Percentiles rank a stretch among this genome's conserved stretches.
Evolutionary conservation across 768 basidiomycete species (phyloP).

Genomic region (Favolaschia claudopus): DNA sequence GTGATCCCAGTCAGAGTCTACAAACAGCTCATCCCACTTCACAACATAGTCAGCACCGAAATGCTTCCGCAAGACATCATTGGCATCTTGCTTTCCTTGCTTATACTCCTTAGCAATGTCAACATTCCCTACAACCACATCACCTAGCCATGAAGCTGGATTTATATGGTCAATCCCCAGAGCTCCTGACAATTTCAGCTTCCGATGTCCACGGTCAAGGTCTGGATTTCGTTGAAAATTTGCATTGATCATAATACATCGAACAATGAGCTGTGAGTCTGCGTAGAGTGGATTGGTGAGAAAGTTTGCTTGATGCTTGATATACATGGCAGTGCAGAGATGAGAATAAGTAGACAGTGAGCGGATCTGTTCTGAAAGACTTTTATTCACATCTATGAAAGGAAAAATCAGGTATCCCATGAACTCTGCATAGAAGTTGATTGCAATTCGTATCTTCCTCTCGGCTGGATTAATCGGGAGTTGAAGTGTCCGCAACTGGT

Average conservation of each 20-base stretch:
- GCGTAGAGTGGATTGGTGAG: constrained; percentile 32
- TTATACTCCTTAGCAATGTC: constrained; percentile 15
- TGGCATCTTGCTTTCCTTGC: constrained; percentile 11
- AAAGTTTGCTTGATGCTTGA: constrained; percentile 19
- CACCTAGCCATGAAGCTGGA: constrained; percentile 30
- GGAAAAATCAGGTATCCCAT: neutral
- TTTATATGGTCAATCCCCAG: constrained; percentile 35
- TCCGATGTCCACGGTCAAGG: constrained; percentile 31
- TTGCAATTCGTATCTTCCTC: neutral
- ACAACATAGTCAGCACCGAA: neutral
- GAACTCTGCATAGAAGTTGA: neutral
- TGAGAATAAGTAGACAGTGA: neutral
- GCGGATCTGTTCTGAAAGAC: neutral
- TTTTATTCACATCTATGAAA: neutral
- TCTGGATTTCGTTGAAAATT: constrained; percentile 30
- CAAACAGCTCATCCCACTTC: constrained; percentile 7
- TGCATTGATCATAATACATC: constrained; percentile 32
- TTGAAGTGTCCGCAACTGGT: neutral
- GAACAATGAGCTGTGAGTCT: constrained; percentile 36
- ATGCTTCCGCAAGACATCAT: neutral
- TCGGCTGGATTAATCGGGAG: neutral
- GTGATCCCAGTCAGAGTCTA: constrained; percentile 7
- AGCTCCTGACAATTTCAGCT: constrained; percentile 18
- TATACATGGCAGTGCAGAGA: constrained; percentile 25
- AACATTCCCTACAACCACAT: constrained; percentile 24